These are phyloP conservation scores for Wickerhamiella azymoides DNA, from an alignment of 805 yeast genomes.

Conservation along the genomic window DNA sequence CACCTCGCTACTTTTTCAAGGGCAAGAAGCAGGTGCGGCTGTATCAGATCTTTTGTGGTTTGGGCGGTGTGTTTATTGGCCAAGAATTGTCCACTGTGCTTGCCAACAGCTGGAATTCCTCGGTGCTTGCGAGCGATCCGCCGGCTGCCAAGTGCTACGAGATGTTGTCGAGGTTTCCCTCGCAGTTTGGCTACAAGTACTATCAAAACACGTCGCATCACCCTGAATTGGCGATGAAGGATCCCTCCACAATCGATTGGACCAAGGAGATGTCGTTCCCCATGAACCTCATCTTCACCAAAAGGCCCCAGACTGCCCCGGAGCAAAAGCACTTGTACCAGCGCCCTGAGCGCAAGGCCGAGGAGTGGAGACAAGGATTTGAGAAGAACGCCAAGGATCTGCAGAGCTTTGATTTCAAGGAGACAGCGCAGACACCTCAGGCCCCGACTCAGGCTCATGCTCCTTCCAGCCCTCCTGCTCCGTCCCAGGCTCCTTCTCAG, in stretches of 20 bases:
- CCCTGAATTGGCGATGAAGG: slow-evolving; percentile 14
- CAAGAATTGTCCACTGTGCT: slow-evolving; percentile 11
- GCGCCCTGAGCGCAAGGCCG: slow-evolving; percentile 6
- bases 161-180: slow-evolving; percentile 14
- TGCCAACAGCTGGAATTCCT: slow-evolving; percentile 7
- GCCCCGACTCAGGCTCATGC: not conserved
- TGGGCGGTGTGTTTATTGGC: slow-evolving; percentile 18
- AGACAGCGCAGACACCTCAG: no score
- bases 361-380: slow-evolving; percentile 3
- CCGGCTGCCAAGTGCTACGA: slow-evolving; percentile 12
- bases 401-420: not conserved
- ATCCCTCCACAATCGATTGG: slow-evolving; percentile 19
- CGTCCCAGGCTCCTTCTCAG: not conserved
- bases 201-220: slow-evolving; percentile 13
- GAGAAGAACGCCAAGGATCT: slow-evolving; percentile 1
- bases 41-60: slow-evolving; percentile 16
- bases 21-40: slow-evolving; percentile 9
- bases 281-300: slow-evolving; percentile 12
- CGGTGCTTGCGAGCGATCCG: slow-evolving; percentile 2
- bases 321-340: not conserved
- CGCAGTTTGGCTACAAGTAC: slow-evolving; percentile 19
- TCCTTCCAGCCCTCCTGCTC: not conserved
- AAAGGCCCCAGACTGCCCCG: not conserved
- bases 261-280: slow-evolving; percentile 16
- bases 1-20: slow-evolving; percentile 14